Evolutionary conservation across 176 grass and related monocot species (phyloP), one percentile per base, ranked within the genome.

Genomic region (Paspalum notatum): DNA sequence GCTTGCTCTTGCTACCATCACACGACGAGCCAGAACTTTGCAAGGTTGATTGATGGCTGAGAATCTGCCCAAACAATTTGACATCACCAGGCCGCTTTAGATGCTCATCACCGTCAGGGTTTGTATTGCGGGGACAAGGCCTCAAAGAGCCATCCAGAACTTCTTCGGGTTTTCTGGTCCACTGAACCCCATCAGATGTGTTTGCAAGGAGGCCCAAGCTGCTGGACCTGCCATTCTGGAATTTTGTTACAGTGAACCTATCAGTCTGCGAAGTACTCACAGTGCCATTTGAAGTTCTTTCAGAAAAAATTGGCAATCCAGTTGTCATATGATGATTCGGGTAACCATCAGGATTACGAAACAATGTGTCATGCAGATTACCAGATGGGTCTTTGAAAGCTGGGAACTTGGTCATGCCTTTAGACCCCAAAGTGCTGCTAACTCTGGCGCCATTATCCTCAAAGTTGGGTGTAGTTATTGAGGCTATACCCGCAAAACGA

Each of bases 11-110:
- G 72, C 9, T 87, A 62, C 64, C 87, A 55, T 91, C 77, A 12
- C 21, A 71, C 6, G 89, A 87, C n/a, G 78, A 79, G 7, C 57
- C 76, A 65, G 86, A 83, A 66, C 85, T 94, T 71, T 94, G 92
- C 74, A 77, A 57, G 9, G 89, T 66, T 10, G 86, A 94, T 67
- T 88, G 78, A 41, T 89, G 83, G 48, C 87, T 89, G 46, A 94
- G 89, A 85, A 97, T 93, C 80, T 86, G 67, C 63, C 93, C 93
- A 50, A 97, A 97, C 15, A 97, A 83, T 73, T 97, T 97, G 15
- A 97, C 88, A 87, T 97, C 93, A 52, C 85, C 85, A 7, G 92
- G 60, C 25, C 80, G 77, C 65, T 85, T 89, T 43, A n/a, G 70
- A 42, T 85, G 87, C 61, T 89, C 84, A 9, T 89, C 78, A 41